Evolutionary conservation across 768 basidiomycete genomes (phyloP).

Genomic region (Psilocybe azurescens): DNA sequence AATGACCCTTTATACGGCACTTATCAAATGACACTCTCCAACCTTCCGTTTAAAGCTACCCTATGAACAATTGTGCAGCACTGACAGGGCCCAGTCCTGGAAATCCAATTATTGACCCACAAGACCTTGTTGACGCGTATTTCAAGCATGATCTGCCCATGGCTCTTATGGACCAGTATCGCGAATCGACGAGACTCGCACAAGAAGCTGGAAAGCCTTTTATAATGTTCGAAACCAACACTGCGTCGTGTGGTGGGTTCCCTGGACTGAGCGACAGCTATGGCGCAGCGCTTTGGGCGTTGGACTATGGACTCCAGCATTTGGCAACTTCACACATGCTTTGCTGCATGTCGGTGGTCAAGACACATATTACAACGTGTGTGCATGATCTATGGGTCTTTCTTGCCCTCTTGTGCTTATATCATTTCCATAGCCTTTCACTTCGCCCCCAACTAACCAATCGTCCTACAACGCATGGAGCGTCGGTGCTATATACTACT

Average conservation of each 20-base stretch:
- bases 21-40: neutral
- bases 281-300: slow-evolving; percentile 67
- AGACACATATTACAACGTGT: slow-evolving; percentile 69
- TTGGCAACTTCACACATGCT: slow-evolving; percentile 58
- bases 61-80: slow-evolving; percentile 64
- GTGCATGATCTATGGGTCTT: slow-evolving; percentile 23
- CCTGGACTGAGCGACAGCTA: slow-evolving; percentile 66
- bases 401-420: slow-evolving; percentile 26
- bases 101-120: slow-evolving; percentile 40
- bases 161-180: slow-evolving; percentile 55
- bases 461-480: slow-evolving; percentile 71
- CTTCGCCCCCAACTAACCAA: slow-evolving; percentile 58
- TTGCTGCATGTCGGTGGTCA: slow-evolving; percentile 70
- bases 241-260: slow-evolving; percentile 73
- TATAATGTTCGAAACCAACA: slow-evolving; percentile 76
- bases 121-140: slow-evolving; percentile 55
- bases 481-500: slow-evolving; percentile 75
- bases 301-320: slow-evolving; percentile 70
- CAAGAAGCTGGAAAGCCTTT: slow-evolving; percentile 49
- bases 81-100: slow-evolving; percentile 44
- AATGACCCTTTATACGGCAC: neutral
- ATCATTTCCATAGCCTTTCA: slow-evolving; percentile 58
- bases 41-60: slow-evolving; percentile 33
- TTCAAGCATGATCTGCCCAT: slow-evolving; percentile 63
- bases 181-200: slow-evolving; percentile 51